phyloP scores from a whole-genome alignment of 352 stramenopile genomes.

The Globisporangium paroecandrum region DNA sequence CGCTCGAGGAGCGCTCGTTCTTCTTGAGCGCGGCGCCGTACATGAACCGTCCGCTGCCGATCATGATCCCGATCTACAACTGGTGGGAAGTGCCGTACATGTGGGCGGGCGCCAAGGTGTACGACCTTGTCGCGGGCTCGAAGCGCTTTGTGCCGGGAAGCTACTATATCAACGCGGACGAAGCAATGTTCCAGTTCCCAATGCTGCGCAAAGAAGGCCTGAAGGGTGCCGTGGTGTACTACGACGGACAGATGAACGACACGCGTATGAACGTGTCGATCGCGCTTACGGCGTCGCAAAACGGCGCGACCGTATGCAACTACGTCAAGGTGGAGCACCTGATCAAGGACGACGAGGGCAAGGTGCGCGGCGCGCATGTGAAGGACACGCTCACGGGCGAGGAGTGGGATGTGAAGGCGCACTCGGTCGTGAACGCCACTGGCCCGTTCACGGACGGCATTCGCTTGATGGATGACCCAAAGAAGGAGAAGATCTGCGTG shows the following conservation, averaged over 20 bases:
- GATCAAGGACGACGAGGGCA: constrained; percentile 85
- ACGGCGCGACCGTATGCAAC: constrained; percentile 90
- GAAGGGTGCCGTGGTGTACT: constrained; percentile 91
- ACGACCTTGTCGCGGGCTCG: constrained; percentile 90
- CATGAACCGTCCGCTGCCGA: constrained; percentile 93
- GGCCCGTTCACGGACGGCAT: constrained; percentile 91
- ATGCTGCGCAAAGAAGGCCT: constrained; percentile 91
- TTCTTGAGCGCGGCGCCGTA: constrained; percentile 92
- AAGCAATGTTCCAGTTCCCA: constrained; percentile 93
- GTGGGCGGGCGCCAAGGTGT: constrained; percentile 91
- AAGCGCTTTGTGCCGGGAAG: constrained; percentile 87
- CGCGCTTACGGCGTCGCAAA: constrained; percentile 92
- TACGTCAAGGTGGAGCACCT: constrained; percentile 88
- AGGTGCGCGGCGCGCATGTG: constrained; percentile 85
- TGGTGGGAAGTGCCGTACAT: constrained; percentile 96
- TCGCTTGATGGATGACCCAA: constrained; percentile 91
- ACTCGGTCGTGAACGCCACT: constrained; percentile 93
- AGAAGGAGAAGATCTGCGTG: constrained; percentile 89
- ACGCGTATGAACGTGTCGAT: constrained; percentile 94
- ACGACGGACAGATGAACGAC: constrained; percentile 94
- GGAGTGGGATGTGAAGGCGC: constrained; percentile 87
- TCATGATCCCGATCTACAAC: constrained; percentile 96
- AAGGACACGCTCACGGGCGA: constrained; percentile 88
- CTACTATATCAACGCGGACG: constrained; percentile 89
- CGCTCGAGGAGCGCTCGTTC: constrained; percentile 90